phyloP scores from a whole-genome alignment of 2,329 filamentous ascomycete genomes.

The Monosporascus sp. region DNA sequence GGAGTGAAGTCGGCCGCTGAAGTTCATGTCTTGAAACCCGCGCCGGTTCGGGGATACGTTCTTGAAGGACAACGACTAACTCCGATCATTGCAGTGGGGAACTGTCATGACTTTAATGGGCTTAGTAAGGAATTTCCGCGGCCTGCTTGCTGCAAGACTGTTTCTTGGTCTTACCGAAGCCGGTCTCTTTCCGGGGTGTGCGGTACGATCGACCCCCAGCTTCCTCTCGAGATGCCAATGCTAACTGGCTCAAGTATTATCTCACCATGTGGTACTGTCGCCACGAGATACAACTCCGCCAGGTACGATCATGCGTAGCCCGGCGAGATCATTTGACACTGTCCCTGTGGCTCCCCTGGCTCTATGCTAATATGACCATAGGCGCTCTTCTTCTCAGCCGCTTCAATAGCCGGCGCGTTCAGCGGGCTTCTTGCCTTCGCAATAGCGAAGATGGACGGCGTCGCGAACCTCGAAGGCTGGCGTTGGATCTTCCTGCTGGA shows the following conservation, averaged over 20 bases:
- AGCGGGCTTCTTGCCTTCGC: slow-evolving; percentile 66
- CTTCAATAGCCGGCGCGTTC: slow-evolving; percentile 73
- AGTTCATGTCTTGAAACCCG: neutral
- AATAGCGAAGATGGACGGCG: slow-evolving; percentile 63
- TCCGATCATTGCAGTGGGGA: slow-evolving; percentile 15
- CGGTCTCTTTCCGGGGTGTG: slow-evolving; percentile 27
- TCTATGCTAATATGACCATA: slow-evolving; percentile 1
- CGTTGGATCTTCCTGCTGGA: slow-evolving; percentile 65
- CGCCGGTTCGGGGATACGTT: slow-evolving; percentile 10
- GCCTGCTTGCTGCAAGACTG: slow-evolving; percentile 46
- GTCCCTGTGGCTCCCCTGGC: neutral
- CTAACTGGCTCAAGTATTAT: slow-evolving; percentile 34
- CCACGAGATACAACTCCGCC: slow-evolving; percentile 48
- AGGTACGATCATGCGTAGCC: slow-evolving; percentile 15
- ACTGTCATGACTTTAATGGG: slow-evolving; percentile 46
- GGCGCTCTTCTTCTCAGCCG: slow-evolving; percentile 78
- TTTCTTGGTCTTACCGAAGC: slow-evolving; percentile 32
- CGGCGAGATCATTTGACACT: neutral
- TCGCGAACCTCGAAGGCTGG: slow-evolving; percentile 55
- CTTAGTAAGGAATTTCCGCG: slow-evolving; percentile 42
- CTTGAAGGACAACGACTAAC: slow-evolving; percentile 1
- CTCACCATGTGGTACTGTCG: slow-evolving; percentile 55
- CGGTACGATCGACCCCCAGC: slow-evolving; percentile 13
- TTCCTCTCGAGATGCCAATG: neutral
- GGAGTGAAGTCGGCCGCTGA: neutral